Evolutionary conservation across 2,329 filamentous ascomycete genomes (phyloP).

Genomic region (Epichloe festucae): DNA sequence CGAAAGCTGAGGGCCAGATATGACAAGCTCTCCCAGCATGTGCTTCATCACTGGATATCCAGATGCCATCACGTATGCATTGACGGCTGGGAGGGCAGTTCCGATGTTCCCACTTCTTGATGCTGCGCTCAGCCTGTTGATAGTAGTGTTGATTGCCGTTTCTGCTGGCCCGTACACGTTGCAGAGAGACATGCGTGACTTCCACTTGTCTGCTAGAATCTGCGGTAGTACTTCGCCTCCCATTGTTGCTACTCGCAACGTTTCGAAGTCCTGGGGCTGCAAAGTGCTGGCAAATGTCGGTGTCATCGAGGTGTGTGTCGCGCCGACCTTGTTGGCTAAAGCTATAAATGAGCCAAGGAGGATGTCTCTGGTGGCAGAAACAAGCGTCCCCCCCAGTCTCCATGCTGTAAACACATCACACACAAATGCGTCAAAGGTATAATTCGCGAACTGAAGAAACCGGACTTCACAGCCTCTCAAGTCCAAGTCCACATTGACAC

Average conservation of each 20-base stretch:
- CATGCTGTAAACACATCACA: constrained; percentile 54
- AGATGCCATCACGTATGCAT: constrained; percentile 9
- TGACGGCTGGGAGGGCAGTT: constrained; percentile 11
- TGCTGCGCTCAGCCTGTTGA: constrained; percentile 11
- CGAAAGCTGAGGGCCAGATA: constrained; percentile 40
- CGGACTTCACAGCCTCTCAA: constrained; percentile 13
- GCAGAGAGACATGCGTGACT: constrained; percentile 4
- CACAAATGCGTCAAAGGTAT: constrained; percentile 32
- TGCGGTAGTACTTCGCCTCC: constrained; percentile 48
- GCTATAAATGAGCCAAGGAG: constrained; percentile 41
- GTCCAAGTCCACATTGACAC: background rate
- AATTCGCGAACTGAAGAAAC: constrained; percentile 23
- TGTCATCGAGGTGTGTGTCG: constrained; percentile 49
- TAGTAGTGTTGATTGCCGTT: constrained; percentile 15
- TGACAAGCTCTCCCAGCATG: constrained; percentile 46
- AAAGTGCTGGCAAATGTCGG: constrained; percentile 47
- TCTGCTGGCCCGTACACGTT: constrained; percentile 18
- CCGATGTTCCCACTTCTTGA: constrained; percentile 10
- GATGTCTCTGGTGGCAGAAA: constrained; percentile 41
- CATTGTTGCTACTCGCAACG: constrained; percentile 45
- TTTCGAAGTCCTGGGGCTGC: constrained; percentile 24
- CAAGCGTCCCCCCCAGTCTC: constrained; percentile 46
- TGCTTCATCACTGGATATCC: constrained; percentile 36
- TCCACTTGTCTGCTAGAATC: constrained; percentile 42
- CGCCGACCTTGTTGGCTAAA: constrained; percentile 32